A percentile compares a stretch with the other conserved stretches of the same genome.
These are phyloP conservation scores for Bisporella sp. DNA, from an alignment of 2,329 filamentous ascomycete genomes.

Conservation along the genomic window DNA sequence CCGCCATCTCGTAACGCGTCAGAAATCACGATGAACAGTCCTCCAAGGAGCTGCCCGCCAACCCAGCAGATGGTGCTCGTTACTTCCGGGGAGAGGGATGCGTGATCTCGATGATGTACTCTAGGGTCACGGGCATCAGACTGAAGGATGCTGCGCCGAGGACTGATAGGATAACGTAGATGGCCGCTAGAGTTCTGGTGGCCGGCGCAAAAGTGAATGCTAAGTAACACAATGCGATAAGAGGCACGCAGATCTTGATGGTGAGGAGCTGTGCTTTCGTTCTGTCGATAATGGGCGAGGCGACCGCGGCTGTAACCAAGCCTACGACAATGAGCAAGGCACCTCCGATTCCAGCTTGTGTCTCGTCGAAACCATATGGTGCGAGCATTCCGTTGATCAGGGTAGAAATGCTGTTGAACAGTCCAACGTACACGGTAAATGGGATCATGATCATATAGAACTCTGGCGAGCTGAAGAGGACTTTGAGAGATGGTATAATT, in stretches of 20 bases:
- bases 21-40: slow-evolving; percentile 75
- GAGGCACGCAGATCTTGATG: slow-evolving; percentile 67
- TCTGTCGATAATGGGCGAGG: slow-evolving; percentile 76
- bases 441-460: slow-evolving; percentile 76
- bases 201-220: slow-evolving; percentile 73
- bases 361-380: slow-evolving; percentile 79
- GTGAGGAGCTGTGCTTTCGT: slow-evolving; percentile 71
- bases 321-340: slow-evolving; percentile 86
- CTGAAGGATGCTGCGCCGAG: slow-evolving; percentile 76
- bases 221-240: slow-evolving; percentile 69
- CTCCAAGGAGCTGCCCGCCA: slow-evolving; percentile 79
- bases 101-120: slow-evolving; percentile 80
- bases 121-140: slow-evolving; percentile 76
- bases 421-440: slow-evolving; percentile 79
- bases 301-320: slow-evolving; percentile 67
- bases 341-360: slow-evolving; percentile 82
- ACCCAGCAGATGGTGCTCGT: slow-evolving; percentile 80
- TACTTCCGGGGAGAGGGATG: slow-evolving; percentile 82
- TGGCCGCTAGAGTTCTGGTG: slow-evolving; percentile 48
- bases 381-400: slow-evolving; percentile 84
- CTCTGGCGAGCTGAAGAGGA: slow-evolving; percentile 54
- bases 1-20: slow-evolving; percentile 57
- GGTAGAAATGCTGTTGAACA: slow-evolving; percentile 88
- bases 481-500: slow-evolving; percentile 43
- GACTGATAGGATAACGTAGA: slow-evolving; percentile 68